phyloP scores from a whole-genome alignment of 1,284 basidiomycete species.

The Grifola frondosa region DNA sequence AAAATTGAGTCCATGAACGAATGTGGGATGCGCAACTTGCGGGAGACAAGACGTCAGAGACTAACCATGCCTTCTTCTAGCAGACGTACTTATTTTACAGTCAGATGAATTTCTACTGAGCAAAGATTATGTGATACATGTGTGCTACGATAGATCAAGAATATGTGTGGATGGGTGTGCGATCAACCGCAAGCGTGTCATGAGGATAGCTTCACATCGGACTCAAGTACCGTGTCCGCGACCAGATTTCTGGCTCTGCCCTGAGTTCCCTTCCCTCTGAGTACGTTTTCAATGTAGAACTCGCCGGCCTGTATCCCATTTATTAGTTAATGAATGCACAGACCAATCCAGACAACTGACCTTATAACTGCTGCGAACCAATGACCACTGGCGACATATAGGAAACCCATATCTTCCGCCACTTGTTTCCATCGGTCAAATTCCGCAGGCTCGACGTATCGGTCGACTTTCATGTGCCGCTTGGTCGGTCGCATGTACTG shows the following conservation, averaged over 20 bases:
- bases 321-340: not conserved
- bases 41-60: no score
- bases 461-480: slow-evolving; percentile 97
- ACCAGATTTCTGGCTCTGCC: slow-evolving; percentile 40
- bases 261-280: slow-evolving; percentile 57
- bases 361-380: slow-evolving; percentile 97
- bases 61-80: no score
- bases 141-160: not conserved
- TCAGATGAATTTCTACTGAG: no score
- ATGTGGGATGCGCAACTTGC: no score
- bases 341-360: slow-evolving; percentile 40
- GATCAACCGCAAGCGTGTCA: slow-evolving; percentile 1
- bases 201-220: slow-evolving; percentile 5
- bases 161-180: not conserved
- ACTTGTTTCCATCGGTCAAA: slow-evolving; percentile 90
- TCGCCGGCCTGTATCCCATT: slow-evolving; percentile 77
- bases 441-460: slow-evolving; percentile 92
- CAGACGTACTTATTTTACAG: no score
- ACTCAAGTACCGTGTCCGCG: slow-evolving; percentile 21
- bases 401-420: slow-evolving; percentile 92
- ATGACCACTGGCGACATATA: slow-evolving; percentile 95
- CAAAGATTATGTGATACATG: no score
- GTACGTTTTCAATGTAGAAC: slow-evolving; percentile 89
- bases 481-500: slow-evolving; percentile 99
- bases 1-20: no score